Base-by-base conservation (phyloP, 2,329 filamentous ascomycete genomes). In the Calycina marina region DNA sequence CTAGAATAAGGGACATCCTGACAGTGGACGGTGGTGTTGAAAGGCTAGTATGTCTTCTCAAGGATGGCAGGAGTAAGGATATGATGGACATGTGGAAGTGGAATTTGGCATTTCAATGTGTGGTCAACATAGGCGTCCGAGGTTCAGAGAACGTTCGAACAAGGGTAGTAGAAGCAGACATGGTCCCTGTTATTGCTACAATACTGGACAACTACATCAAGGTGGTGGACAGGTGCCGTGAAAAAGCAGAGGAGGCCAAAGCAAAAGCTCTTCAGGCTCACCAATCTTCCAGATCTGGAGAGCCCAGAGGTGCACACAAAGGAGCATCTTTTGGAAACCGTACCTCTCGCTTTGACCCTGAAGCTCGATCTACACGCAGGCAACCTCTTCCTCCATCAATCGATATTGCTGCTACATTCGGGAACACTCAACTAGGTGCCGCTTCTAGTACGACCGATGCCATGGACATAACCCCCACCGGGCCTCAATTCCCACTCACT, bases 71-170 rank as follows among this genome's bases (percentile, higher is more conserved):
- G 53, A 94, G 83, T 61, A 92, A 86, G 59, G 88, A 98, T 56
- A 79, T 94, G 76, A 94, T 96, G 88, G 88, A 94, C 56, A 93
- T 93, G 82, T 98, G 90, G 90, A 96, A 96, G 60, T 98, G 90
- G 90, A 98, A 94, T 53, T 69, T 98, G 41, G 90, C 90, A 32
- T 98, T 98, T 57, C 90, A 96, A 59, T 98, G 90, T 56, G 86
- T 96, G 43, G 90, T 98, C 54, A 98, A 98, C 57, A 96, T 98
- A 52, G 90, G 90, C 36, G 88, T 98, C 38, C 74, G 90, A 46
- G 90, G 90, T 38, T 94, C 90, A 9, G 90, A 98, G 61, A 77
- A 73, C 45, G 90, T 98, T 38, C 74, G 90, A 46, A 96, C 90
- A 36, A 72, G 90, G 44, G 88, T 98, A 3, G 90, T 98, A 32